Evolutionary conservation across 148 eudicot genomes (phyloP).

Genomic region (Polygonum maritimum): DNA sequence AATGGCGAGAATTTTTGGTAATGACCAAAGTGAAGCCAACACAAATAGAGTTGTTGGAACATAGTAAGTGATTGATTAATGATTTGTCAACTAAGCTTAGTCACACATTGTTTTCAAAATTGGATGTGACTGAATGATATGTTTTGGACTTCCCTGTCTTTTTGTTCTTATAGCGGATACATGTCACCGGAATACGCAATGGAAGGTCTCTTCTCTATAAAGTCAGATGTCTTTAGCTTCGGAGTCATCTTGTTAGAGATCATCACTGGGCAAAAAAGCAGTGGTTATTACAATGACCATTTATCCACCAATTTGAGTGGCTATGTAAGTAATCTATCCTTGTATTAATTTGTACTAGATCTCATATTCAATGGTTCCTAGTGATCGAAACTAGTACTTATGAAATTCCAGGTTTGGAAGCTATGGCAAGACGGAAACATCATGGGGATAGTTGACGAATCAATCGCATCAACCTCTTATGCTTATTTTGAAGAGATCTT

Average conservation of each 20-base stretch:
- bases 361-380: background rate
- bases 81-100: background rate
- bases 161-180: constrained; percentile 31
- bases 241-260: constrained; percentile 45
- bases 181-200: constrained; percentile 40
- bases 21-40: constrained; percentile 13
- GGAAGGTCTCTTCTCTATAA: constrained; percentile 30
- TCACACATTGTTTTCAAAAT: background rate
- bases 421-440: background rate
- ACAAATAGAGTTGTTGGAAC: constrained; percentile 24
- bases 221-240: constrained; percentile 40
- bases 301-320: constrained; percentile 4
- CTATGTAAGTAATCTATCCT: background rate
- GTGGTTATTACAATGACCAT: constrained; percentile 6
- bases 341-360: background rate
- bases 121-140: background rate
- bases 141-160: background rate
- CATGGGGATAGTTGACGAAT: background rate
- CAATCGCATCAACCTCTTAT: background rate
- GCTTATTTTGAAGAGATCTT: background rate
- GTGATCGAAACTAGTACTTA: background rate
- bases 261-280: constrained; percentile 22
- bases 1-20: constrained; percentile 23
- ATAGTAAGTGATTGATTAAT: background rate
- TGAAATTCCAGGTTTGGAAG: background rate